phyloP scores from a whole-genome alignment of 176 grass and related monocot genomes.

The Lolium perenne region DNA sequence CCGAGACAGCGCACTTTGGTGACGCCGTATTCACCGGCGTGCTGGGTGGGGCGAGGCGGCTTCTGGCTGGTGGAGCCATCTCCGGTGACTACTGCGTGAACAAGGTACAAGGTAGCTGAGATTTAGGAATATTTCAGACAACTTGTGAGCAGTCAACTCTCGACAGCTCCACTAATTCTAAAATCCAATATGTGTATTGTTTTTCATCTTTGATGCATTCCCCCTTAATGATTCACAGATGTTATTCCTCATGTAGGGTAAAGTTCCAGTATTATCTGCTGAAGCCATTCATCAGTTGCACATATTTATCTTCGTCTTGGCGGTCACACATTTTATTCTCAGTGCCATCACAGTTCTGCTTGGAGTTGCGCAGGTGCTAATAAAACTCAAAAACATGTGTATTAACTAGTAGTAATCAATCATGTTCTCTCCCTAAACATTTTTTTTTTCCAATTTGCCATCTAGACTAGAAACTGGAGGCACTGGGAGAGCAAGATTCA shows the following conservation, averaged over 20 bases:
- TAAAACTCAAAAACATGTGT: not conserved
- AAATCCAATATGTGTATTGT: not conserved
- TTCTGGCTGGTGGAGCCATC: slow-evolving; percentile 42
- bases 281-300: slow-evolving; percentile 85
- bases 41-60: slow-evolving; percentile 50
- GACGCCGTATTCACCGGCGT: slow-evolving; percentile 18
- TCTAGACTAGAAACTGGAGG: slow-evolving; percentile 70
- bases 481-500: slow-evolving; percentile 67
- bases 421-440: not conserved
- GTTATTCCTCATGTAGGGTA: slow-evolving; percentile 43
- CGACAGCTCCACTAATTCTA: not conserved
- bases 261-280: slow-evolving; percentile 73
- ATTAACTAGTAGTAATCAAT: not conserved
- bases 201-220: not conserved
- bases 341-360: slow-evolving; percentile 67
- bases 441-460: not conserved
- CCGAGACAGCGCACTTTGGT: slow-evolving; percentile 41
- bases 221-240: not conserved
- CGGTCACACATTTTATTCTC: slow-evolving; percentile 77
- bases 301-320: slow-evolving; percentile 91
- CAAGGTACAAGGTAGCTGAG: slow-evolving; percentile 36
- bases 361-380: slow-evolving; percentile 63
- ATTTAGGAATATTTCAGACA: not conserved
- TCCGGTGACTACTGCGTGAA: slow-evolving; percentile 48
- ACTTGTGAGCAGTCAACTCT: not conserved